Conservation (phyloP, 768 basidiomycete species). For the Russula vinacea region DNA sequence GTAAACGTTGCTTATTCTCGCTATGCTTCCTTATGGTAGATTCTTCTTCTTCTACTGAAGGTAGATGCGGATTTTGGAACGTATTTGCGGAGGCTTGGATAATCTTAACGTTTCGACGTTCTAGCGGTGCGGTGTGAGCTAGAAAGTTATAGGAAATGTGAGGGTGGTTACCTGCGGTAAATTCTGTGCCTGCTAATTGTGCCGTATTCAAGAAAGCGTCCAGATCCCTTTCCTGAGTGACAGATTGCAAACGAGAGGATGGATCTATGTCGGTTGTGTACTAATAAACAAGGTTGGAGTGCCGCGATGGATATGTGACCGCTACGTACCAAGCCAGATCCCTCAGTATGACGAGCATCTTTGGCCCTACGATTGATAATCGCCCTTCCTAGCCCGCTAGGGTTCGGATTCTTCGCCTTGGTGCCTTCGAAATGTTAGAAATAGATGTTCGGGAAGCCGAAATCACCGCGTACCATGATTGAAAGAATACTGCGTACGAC, state of each 20-base stretch:
- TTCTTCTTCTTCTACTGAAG: slow-evolving; percentile 78
- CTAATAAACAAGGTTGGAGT: slow-evolving; percentile 38
- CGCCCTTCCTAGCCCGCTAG: slow-evolving; percentile 87
- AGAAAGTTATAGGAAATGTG: slow-evolving; percentile 12
- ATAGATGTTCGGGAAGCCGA: background rate
- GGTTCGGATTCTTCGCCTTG: slow-evolving; percentile 59
- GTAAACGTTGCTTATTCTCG: slow-evolving; percentile 67
- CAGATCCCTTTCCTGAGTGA: slow-evolving; percentile 93
- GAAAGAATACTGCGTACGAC: background rate
- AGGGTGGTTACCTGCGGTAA: slow-evolving; percentile 72
- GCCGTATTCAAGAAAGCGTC: slow-evolving; percentile 96
- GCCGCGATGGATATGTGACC: background rate
- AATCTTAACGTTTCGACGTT: slow-evolving; percentile 77
- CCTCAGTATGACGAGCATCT: slow-evolving; percentile 59
- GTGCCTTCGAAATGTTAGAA: slow-evolving; percentile 41
- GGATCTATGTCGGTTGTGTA: slow-evolving; percentile 73
- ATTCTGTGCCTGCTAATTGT: slow-evolving; percentile 90
- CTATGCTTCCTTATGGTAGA: slow-evolving; percentile 69
- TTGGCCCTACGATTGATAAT: slow-evolving; percentile 90
- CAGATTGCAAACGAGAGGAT: slow-evolving; percentile 72
- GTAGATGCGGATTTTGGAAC: slow-evolving; percentile 78
- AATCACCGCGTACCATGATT: slow-evolving; percentile 12
- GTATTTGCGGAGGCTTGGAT: slow-evolving; percentile 55
- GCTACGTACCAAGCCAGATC: slow-evolving; percentile 62
- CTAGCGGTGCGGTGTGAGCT: slow-evolving; percentile 38